Conservation (phyloP, 2,329 filamentous ascomycete species). For the Phaeosphaeria sp. region DNA sequence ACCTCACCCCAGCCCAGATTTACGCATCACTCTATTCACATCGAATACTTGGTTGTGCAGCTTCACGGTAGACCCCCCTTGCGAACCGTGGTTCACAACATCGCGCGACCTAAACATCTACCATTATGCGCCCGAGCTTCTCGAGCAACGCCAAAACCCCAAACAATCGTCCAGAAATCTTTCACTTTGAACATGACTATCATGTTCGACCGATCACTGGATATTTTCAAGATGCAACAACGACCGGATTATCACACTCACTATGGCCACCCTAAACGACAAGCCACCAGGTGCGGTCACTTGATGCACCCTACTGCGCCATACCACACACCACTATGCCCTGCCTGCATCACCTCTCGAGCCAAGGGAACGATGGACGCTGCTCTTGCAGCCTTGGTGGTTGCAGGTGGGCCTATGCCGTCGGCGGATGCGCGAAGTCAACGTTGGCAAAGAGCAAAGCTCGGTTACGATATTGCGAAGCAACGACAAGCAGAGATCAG, state of each 20-base stretch:
- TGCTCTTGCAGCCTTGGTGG: conserved; percentile 15
- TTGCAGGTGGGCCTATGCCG: conserved; percentile 20
- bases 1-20: conserved; percentile 9
- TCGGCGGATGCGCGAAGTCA: conserved; percentile 17
- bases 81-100: conserved; percentile 18
- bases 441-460: conserved; percentile 28
- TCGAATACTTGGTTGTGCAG: background rate
- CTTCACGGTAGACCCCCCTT: conserved; percentile 5
- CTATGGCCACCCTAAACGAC: conserved; percentile 14
- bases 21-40: conserved; percentile 8
- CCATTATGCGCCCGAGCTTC: conserved; percentile 18
- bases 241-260: conserved; percentile 5
- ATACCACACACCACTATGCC: conserved; percentile 25
- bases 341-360: conserved; percentile 17
- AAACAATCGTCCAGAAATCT: conserved; percentile 11
- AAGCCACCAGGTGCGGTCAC: conserved; percentile 32
- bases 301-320: conserved; percentile 26
- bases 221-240: conserved; percentile 1
- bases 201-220: conserved; percentile 8
- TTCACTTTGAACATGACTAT: conserved; percentile 13
- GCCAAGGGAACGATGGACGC: conserved; percentile 21
- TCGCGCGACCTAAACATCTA: conserved; percentile 15
- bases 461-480: conserved; percentile 19
- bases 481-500: conserved; percentile 16
- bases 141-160: conserved; percentile 13